These are phyloP conservation scores for Nepenthes alata DNA, from an alignment of 179 eudicot genomes.

Conservation along the genomic window DNA sequence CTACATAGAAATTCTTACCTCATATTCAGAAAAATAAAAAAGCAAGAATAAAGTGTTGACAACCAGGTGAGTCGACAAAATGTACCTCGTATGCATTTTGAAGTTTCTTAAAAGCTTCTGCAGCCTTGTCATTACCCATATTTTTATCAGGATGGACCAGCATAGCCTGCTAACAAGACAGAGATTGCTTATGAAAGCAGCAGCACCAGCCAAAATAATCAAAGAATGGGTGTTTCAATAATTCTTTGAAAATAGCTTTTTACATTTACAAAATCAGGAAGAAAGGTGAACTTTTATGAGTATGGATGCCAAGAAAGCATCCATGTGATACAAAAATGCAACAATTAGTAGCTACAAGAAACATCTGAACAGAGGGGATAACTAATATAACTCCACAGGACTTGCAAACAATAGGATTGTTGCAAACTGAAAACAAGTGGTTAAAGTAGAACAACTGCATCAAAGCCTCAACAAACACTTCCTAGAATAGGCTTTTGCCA, in stretches of 20 bases:
- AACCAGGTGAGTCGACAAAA: slow-evolving; percentile 2
- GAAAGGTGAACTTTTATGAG: not conserved
- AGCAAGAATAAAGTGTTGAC: not conserved
- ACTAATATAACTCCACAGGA: too few species aligned
- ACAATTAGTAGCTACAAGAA: too few species aligned
- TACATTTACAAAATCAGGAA: too few species aligned
- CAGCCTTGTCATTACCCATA: slow-evolving; percentile 99
- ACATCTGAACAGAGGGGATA: too few species aligned
- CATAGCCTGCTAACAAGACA: slow-evolving; percentile 59
- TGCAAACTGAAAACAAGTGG: too few species aligned
- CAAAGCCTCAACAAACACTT: too few species aligned
- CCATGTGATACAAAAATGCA: too few species aligned
- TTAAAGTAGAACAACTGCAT: too few species aligned
- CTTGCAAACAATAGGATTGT: too few species aligned
- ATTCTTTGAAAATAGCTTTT: too few species aligned
- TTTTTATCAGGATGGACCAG: slow-evolving; percentile 99
- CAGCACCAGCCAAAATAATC: not conserved
- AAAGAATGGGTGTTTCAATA: not conserved
- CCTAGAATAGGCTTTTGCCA: too few species aligned
- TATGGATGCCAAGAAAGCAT: too few species aligned
- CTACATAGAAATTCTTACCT: slow-evolving; percentile 18
- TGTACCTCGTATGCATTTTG: slow-evolving; percentile 93
- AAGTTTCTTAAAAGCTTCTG: slow-evolving; percentile 95
- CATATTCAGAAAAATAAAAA: slow-evolving; percentile 3
- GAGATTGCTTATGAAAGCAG: slow-evolving; percentile 5